Percentiles rank a stretch among this genome's conserved stretches.
These are phyloP conservation scores for Penicillium pulvis DNA, from an alignment of 495 filamentous ascomycete species.

Conservation along the genomic window DNA sequence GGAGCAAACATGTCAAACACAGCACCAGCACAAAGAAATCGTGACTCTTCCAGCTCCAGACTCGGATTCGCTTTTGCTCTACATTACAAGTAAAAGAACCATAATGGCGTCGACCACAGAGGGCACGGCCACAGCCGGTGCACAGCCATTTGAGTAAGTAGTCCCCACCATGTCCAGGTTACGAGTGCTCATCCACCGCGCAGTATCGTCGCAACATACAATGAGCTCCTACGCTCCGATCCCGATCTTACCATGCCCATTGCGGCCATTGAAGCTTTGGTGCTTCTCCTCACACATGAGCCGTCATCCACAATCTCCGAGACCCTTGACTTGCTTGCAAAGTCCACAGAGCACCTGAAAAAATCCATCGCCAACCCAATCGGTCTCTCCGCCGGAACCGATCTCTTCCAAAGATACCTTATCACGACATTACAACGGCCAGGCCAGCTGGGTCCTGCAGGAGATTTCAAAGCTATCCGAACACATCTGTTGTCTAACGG, in stretches of 20 bases:
- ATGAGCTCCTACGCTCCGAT: constrained; percentile 62
- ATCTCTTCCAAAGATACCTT: constrained; percentile 93
- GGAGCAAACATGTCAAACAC: constrained; percentile 49
- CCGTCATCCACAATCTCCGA: constrained; percentile 86
- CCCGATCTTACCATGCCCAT: constrained; percentile 92
- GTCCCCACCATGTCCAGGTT: neutral
- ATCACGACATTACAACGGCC: constrained; percentile 67
- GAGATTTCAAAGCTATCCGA: constrained; percentile 79
- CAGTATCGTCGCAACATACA: constrained; percentile 62
- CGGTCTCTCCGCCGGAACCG: constrained; percentile 86
- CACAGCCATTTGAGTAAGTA: constrained; percentile 49
- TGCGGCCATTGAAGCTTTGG: constrained; percentile 91
- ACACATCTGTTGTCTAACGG: constrained; percentile 82
- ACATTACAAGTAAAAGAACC: constrained; percentile 1
- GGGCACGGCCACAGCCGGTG: constrained; percentile 26
- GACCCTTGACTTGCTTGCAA: constrained; percentile 80
- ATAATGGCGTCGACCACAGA: constrained; percentile 39
- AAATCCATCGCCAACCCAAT: constrained; percentile 80
- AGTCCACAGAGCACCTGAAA: constrained; percentile 73
- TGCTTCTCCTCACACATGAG: constrained; percentile 74
- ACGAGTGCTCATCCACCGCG: constrained; percentile 20
- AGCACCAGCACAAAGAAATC: constrained; percentile 26
- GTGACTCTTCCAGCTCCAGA: constrained; percentile 31
- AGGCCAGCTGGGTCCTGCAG: constrained; percentile 51
- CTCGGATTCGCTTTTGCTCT: constrained; percentile 5